Percentiles rank a stretch among this genome's conserved stretches.
phyloP scores from a whole-genome alignment of 2,329 filamentous ascomycete genomes.

The Pestalotiopsis sp. region DNA sequence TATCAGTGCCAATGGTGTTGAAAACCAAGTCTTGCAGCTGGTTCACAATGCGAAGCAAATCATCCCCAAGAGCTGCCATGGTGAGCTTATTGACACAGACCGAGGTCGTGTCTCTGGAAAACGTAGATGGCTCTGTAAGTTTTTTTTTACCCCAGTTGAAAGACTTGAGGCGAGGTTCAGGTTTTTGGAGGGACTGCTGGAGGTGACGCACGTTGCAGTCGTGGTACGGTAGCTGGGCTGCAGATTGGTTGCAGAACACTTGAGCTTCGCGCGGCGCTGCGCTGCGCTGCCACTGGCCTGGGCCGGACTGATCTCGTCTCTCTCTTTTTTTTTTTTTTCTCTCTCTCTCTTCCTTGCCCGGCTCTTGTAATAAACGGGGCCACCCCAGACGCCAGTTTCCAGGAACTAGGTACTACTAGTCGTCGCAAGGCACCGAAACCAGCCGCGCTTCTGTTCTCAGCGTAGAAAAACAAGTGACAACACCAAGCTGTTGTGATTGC shows the following conservation, averaged over 20 bases:
- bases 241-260: neutral
- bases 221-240: neutral
- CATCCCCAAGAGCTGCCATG: conserved; percentile 96
- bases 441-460: neutral
- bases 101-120: conserved; percentile 4
- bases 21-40: conserved; percentile 98
- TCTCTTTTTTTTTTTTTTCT: neutral
- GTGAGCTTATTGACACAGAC: conserved; percentile 11
- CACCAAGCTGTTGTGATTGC: neutral
- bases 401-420: neutral
- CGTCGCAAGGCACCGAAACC: neutral
- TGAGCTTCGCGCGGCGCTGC: neutral
- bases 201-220: neutral
- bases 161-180: neutral
- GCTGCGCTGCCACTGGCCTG: neutral
- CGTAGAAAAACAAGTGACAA: neutral
- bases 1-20: conserved; percentile 99
- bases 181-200: neutral
- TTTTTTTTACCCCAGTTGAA: neutral
- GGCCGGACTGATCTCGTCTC: neutral
- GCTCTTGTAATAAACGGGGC: neutral
- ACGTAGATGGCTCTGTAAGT: neutral
- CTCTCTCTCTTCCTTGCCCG: neutral
- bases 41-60: conserved; percentile 94
- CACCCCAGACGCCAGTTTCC: neutral